phyloP scores from a whole-genome alignment of 495 filamentous ascomycete species.

The Aspergillus biplanus region DNA sequence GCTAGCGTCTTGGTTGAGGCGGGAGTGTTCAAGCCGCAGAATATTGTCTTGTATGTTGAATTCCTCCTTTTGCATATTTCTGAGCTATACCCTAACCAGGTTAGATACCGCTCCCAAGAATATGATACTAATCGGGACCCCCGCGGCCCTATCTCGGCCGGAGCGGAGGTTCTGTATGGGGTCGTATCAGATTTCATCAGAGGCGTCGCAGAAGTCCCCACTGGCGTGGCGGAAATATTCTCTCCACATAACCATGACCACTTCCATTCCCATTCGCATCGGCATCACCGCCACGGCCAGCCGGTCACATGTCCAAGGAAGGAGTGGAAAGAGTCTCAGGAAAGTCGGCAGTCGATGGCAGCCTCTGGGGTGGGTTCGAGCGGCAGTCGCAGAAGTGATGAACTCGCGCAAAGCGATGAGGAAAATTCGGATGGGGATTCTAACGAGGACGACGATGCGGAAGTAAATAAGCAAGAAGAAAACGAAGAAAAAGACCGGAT shows the following conservation, averaged over 20 bases:
- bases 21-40: conserved; percentile 61
- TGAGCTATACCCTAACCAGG: neutral
- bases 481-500: neutral
- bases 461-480: neutral
- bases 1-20: conserved; percentile 66
- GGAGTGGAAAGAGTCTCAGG: conserved; percentile 6
- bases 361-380: conserved; percentile 5
- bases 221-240: conserved; percentile 64
- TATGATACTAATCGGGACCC: conserved; percentile 75
- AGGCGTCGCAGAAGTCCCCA: conserved; percentile 81
- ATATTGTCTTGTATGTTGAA: conserved; percentile 66
- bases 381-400: neutral
- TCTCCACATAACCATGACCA: conserved; percentile 16
- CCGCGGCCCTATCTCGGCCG: conserved; percentile 72
- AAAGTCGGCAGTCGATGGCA: neutral
- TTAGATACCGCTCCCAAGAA: conserved; percentile 66
- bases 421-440: neutral
- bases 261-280: conserved; percentile 16
- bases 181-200: conserved; percentile 75
- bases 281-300: neutral
- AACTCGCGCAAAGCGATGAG: neutral
- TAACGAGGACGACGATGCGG: neutral
- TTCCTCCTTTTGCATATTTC: neutral
- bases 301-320: neutral
- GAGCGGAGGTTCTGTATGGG: conserved; percentile 73